A percentile compares a stretch with the other conserved stretches of the same genome.
phyloP scores from a whole-genome alignment of 306 rosid species.

The Trifolium fragiferum region DNA sequence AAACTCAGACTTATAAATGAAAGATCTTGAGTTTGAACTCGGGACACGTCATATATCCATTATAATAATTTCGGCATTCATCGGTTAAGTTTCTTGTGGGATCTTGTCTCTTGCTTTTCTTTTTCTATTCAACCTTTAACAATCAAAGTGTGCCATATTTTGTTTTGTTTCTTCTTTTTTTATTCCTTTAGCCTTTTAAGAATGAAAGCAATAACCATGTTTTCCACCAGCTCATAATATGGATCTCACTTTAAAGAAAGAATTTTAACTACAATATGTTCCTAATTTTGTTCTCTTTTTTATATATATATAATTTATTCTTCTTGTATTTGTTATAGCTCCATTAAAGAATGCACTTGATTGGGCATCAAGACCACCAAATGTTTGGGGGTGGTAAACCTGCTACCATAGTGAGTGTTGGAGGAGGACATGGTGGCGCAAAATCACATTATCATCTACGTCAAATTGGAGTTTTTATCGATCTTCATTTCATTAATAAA shows the following conservation, averaged over 20 bases:
- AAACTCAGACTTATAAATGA: no score
- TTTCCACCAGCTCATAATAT: no score
- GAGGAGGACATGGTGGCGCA: conserved; percentile 79
- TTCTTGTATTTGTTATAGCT: conserved; percentile 5
- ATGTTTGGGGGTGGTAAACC: conserved; percentile 85
- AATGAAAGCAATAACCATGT: no score
- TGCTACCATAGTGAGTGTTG: conserved; percentile 85
- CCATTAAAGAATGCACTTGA: conserved; percentile 51
- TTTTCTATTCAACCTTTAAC: neutral
- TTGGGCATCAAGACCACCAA: conserved; percentile 62
- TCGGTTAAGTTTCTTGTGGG: neutral
- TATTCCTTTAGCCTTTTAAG: no score
- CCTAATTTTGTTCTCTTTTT: no score
- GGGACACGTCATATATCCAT: no score
- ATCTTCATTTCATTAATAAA: conserved; percentile 91
- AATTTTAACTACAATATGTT: no score
- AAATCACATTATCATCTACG: conserved; percentile 87
- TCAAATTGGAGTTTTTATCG: conserved; percentile 78
- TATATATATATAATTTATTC: neutral
- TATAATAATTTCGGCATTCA: no score
- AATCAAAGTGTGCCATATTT: neutral
- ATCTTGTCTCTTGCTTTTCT: neutral
- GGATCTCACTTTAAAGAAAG: no score
- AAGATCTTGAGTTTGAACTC: no score
- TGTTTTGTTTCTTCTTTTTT: no score